phyloP scores from a whole-genome alignment of 345 rosid genomes.

The Euclidium syriacum region DNA sequence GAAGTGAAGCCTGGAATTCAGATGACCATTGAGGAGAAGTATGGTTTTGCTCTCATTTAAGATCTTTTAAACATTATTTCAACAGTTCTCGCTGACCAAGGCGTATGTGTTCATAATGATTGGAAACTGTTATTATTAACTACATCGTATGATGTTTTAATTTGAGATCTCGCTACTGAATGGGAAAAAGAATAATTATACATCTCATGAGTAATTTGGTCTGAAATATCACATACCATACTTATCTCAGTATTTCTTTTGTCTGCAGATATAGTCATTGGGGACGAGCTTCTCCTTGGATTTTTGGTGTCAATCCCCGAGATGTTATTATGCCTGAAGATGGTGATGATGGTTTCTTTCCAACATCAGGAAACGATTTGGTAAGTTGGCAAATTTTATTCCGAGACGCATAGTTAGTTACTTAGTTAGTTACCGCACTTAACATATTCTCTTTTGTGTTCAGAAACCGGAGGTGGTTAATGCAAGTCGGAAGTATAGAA shows the following conservation, averaged over 20 bases:
- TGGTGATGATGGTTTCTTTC: slow-evolving; percentile 90
- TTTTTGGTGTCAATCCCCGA: slow-evolving; percentile 69
- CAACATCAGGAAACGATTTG: slow-evolving; percentile 84
- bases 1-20: slow-evolving; percentile 48
- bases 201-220: background rate
- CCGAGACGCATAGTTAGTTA: background rate
- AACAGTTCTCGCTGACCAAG: background rate
- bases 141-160: background rate
- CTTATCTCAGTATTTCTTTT: background rate
- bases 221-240: slow-evolving; percentile 1
- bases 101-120: background rate
- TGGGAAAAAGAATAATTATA: background rate
- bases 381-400: slow-evolving; percentile 37
- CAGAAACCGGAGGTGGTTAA: slow-evolving; percentile 90
- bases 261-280: slow-evolving; percentile 60
- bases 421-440: slow-evolving; percentile 1
- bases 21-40: slow-evolving; percentile 72
- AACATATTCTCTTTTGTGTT: slow-evolving; percentile 11
- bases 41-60: slow-evolving; percentile 28
- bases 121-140: background rate
- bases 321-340: slow-evolving; percentile 75
- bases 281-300: slow-evolving; percentile 88
- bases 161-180: background rate
- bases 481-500: slow-evolving; percentile 62
- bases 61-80: background rate